Base-by-base conservation (phyloP, 2,329 filamentous ascomycete species). In the Aspergillus hiratsukae region DNA sequence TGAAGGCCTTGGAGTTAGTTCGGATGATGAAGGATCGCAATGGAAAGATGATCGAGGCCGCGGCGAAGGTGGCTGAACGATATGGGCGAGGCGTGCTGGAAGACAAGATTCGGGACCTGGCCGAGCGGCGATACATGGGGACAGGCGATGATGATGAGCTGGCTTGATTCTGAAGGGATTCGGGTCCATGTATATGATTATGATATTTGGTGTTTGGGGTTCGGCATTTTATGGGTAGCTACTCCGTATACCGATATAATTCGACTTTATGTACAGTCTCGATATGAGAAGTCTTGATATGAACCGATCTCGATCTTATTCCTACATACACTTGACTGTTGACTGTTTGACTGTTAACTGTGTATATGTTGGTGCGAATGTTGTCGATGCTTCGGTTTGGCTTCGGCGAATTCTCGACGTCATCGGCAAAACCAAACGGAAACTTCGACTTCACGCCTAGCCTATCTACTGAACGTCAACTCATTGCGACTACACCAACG, bases 1-100 rank as follows among this genome's bases (percentile, higher is more conserved):
- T 97, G 91, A 91, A 93, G 64, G 93, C 93, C 0, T 78, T 99
- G 37, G 95, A 99, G 76, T 83, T 97, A 66, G 94, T 96, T 29
- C 81, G 83, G 59, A 79, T 99, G 67, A 89, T 99, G 87, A 83
- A 83, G 48, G 92, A 97, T 76, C 81, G 85, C 48, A 89, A 85
- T 58, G 93, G 93, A 19, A 87, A 89, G 72, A 97, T 97, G 90
- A 75, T 96, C 56, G 91, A 97, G 72, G 89, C 93, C 4, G 94
- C 94, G 1, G 85, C 86, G 55, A 96, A 95, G 81, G 85, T 99
- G 51, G 94, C 94, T 8, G 85, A 88, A 69, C 81, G 93, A 64
- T 99, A 95, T 76, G 89, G 89, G 9, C 81, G 89, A 58, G 82
- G 83, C 43, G 83, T 97, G 27, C 75, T 99, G 64, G 88, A 88